A percentile compares a stretch with the other conserved stretches of the same genome.
These are phyloP conservation scores for Trapa bicornis DNA, from an alignment of 345 rosid genomes.

Conservation along the genomic window DNA sequence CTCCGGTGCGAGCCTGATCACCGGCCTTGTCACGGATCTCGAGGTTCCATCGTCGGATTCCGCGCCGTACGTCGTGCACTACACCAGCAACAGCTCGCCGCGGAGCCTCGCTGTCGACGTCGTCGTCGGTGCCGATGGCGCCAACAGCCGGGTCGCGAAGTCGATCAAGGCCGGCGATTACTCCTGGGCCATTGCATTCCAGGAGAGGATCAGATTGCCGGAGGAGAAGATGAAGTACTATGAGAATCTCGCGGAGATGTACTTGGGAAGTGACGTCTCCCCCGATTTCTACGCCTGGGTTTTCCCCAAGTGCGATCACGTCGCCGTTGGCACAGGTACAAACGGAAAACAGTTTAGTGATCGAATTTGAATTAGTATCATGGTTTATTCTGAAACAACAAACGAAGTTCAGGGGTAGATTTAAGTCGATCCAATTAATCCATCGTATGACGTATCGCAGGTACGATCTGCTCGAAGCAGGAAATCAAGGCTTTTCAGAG, in stretches of 20 bases:
- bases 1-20: conserved; percentile 32
- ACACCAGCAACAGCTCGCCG: conserved; percentile 21
- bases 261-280: conserved; percentile 59
- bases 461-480: conserved; percentile 31
- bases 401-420: neutral
- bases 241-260: conserved; percentile 55
- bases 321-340: conserved; percentile 55
- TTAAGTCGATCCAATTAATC: neutral
- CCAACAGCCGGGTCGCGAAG: conserved; percentile 51
- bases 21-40: conserved; percentile 40
- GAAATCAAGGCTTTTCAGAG: conserved; percentile 32
- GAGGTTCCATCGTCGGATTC: conserved; percentile 27
- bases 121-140: conserved; percentile 58
- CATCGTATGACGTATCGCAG: conserved; percentile 16
- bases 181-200: conserved; percentile 53
- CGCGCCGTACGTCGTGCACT: conserved; percentile 44
- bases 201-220: conserved; percentile 50
- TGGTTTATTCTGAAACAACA: neutral
- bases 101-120: conserved; percentile 36
- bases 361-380: neutral
- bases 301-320: conserved; percentile 68
- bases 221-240: conserved; percentile 54
- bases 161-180: conserved; percentile 42
- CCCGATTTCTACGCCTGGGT: conserved; percentile 75
- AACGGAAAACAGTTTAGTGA: neutral